A percentile compares a stretch with the other conserved stretches of the same genome.
phyloP scores from a whole-genome alignment of 1,284 basidiomycete genomes.

The Tetrapyrgos nigripes region DNA sequence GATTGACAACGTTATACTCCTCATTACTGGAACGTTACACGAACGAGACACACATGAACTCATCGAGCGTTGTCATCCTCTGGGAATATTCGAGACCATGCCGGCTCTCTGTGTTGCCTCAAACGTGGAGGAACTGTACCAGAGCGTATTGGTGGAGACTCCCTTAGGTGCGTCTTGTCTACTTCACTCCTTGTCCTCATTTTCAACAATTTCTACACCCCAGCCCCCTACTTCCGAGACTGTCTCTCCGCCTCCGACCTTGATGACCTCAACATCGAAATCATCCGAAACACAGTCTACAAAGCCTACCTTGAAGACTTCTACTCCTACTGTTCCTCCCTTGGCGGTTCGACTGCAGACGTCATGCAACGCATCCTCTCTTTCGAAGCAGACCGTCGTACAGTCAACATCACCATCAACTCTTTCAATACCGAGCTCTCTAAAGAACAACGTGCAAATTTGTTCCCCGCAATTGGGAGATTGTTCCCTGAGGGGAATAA shows the following conservation, averaged over 20 bases:
- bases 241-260: conserved; percentile 96
- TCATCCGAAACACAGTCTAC: conserved; percentile 99
- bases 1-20: conserved; percentile 99
- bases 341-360: conserved; percentile 88
- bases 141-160: conserved; percentile 96
- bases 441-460: conserved; percentile 95
- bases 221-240: conserved; percentile 97
- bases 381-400: conserved; percentile 97
- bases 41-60: conserved; percentile 98
- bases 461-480: conserved; percentile 94
- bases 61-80: conserved; percentile 94
- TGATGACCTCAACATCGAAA: conserved; percentile 99
- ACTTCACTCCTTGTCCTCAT: conserved; percentile 10
- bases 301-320: conserved; percentile 99
- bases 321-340: conserved; percentile 79
- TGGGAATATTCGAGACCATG: conserved; percentile 98
- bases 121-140: conserved; percentile 99
- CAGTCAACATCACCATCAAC: conserved; percentile 99
- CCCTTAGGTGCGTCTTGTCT: conserved; percentile 76
- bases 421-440: conserved; percentile 95
- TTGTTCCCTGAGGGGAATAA: conserved; percentile 98
- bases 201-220: conserved; percentile 10
- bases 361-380: conserved; percentile 91
- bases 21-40: conserved; percentile 97
- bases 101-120: conserved; percentile 98